Evolutionary conservation across 2,329 filamentous ascomycete species (phyloP), one percentile per base, ranked within the genome.

Genomic region (Immersiporthe knoxdaviesiana): DNA sequence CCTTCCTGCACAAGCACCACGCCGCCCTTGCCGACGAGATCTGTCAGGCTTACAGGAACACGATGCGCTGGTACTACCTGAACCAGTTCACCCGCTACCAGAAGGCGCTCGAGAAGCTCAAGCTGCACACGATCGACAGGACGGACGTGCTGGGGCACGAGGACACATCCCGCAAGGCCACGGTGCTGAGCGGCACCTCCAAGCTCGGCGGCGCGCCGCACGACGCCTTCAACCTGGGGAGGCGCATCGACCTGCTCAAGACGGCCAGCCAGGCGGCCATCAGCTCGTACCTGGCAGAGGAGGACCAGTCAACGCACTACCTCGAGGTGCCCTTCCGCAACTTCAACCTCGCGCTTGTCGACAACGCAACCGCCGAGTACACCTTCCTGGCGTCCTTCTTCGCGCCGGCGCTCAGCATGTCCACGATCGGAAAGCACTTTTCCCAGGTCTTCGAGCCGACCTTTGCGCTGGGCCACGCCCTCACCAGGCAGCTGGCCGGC

Each of bases 1-100:
- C 88, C 7, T 99, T 98, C 76, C 84, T 99, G 41, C 89, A 93
- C 70, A 90, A 88, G 74, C 91, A 95, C 73, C 94, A 98, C 75
- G 84, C 91, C 1, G 85, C 88, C n/a, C 87, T 99, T 7, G 93
- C 93, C 11, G 91, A 94, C 66, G 93, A 99, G 79, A 97, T 99
- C 73, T 90, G 90, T 11, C 91, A 93, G 77, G 96, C 97, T 3
- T 99, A 99, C 76, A 91, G 97, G 82, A 97, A 97, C 78, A 99
- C 97, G 0, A 99, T 99, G 93, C 89, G 94, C 66, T 99, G 96
- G 96, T 99, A 99, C 77, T 98, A 98, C 77, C 82, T 91, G 66
- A 96, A 92, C 73, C 93, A 97, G 78, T 99, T 99, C 77, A 90
- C 88, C 3, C 90, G 95, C 44, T 99, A 99, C 78, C 89, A 92